These are phyloP conservation scores for Amylostereum chailletii DNA, from an alignment of 1,284 basidiomycete species.

Conservation along the genomic window DNA sequence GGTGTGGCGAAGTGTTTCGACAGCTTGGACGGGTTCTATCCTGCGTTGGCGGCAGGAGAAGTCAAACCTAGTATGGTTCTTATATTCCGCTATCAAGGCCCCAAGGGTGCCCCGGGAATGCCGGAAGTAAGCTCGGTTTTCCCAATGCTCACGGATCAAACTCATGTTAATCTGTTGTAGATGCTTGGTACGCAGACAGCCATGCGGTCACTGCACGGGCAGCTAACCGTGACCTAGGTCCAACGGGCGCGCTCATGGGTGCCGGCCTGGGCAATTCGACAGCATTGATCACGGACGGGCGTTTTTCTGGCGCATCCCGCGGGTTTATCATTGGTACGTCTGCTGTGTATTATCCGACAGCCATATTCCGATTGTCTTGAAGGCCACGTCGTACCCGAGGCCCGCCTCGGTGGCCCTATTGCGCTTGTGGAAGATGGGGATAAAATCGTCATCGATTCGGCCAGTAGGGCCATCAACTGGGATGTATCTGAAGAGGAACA, in stretches of 20 bases:
- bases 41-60: slow-evolving; percentile 74
- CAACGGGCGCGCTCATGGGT: slow-evolving; percentile 87
- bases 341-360: not conserved
- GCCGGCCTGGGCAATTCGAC: slow-evolving; percentile 88
- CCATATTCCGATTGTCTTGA: slow-evolving; percentile 7
- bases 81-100: slow-evolving; percentile 92
- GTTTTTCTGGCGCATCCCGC: slow-evolving; percentile 80
- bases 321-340: slow-evolving; percentile 55
- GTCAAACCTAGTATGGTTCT: slow-evolving; percentile 84
- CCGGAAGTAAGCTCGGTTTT: slow-evolving; percentile 54
- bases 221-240: slow-evolving; percentile 21
- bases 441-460: slow-evolving; percentile 74
- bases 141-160: not conserved
- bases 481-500: slow-evolving; percentile 78
- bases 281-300: slow-evolving; percentile 92
- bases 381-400: slow-evolving; percentile 90
- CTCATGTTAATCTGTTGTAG: slow-evolving; percentile 9
- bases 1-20: slow-evolving; percentile 75
- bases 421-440: slow-evolving; percentile 93
- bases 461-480: slow-evolving; percentile 74
- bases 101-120: slow-evolving; percentile 96
- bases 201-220: not conserved
- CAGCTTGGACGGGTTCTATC: slow-evolving; percentile 78
- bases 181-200: slow-evolving; percentile 28
- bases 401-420: slow-evolving; percentile 90